Evolutionary conservation across 2,329 filamentous ascomycete species (phyloP), one percentile per base, ranked within the genome.

Genomic region (Ophiocordyceps unilateralis): DNA sequence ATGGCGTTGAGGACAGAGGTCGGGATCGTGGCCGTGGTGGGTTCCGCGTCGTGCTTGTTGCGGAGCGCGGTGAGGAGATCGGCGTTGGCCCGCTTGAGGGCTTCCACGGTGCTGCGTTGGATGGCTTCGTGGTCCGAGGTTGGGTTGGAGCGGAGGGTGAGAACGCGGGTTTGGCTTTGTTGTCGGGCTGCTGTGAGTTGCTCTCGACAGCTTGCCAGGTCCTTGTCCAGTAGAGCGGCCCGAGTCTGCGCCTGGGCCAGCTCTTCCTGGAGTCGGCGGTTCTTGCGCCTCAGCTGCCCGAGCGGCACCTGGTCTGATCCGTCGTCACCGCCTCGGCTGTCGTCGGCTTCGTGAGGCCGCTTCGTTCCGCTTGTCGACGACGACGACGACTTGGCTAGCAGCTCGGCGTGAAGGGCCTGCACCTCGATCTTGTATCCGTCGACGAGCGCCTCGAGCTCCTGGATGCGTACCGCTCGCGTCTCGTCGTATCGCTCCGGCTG

Each of bases 141-240:
- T 0, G 91, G 91, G 58, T 98, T 98, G n/a, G 82, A 80, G 45
- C 86, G 82, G 14, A 96, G 69, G 43, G 91, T 81, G 22, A 98
- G 73, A 40, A 96, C 71, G 30, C 91, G 83, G 4, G 81, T 93
- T 48, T 83, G 78, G 24, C 78, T 81, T 17, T 80, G 76, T 41
- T 80, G 70, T 47, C 73, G 70, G 6, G 74, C 74, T 1, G 69
- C 67, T 40, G 74, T 71, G 21, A 96, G 75, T 55, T 94, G 87
- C 26, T 82, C 76, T 45, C 76, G 70, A 44, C 73, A 69, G 11
- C 87, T 81, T 36, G 78, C 71, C 40, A 91, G 70, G 53, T 93
- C 86, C 47, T 79, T 80, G 53, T 84, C 75, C 8, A 93, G 67
- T 28, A 93, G 64, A 24, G 78, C 73, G 47, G 77, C 72, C 44